phyloP scores from a whole-genome alignment of 2,329 filamentous ascomycete genomes.

The Botrytis fragariae region DNA sequence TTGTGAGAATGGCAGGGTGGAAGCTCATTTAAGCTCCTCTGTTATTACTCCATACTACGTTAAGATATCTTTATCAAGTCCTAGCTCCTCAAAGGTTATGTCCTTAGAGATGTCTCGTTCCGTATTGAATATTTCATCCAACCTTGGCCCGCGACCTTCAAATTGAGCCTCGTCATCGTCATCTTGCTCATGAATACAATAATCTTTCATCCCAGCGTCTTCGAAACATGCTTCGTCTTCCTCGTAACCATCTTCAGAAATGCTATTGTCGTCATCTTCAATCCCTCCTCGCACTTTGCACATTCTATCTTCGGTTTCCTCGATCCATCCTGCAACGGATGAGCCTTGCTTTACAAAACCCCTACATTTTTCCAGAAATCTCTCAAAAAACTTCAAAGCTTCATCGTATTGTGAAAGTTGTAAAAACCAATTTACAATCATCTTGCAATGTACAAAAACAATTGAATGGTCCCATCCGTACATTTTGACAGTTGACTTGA shows the following conservation, averaged over 20 bases:
- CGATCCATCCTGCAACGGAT: neutral
- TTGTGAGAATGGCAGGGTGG: neutral
- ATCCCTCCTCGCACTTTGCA: neutral
- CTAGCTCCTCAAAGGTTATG: neutral
- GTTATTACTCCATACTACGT: accelerated
- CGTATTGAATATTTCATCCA: neutral
- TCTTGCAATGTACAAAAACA: too few species aligned
- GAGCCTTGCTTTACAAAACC: too few species aligned
- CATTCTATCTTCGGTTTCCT: neutral
- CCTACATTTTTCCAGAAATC: neutral
- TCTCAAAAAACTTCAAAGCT: neutral
- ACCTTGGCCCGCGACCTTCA: neutral
- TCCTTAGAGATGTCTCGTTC: neutral
- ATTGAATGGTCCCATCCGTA: neutral
- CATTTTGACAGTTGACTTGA: neutral
- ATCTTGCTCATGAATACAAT: neutral
- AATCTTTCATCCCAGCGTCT: neutral
- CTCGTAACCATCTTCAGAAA: neutral
- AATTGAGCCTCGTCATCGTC: neutral
- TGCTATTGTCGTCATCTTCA: neutral
- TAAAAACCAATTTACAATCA: too few species aligned
- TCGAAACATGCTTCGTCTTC: neutral
- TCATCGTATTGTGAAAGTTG: neutral
- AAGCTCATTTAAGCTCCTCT: neutral
- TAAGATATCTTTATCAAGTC: neutral